Percentiles rank a stretch among this genome's conserved stretches.
Conservation (phyloP, 148 eudicot genomes). For the Silene uniflora region DNA sequence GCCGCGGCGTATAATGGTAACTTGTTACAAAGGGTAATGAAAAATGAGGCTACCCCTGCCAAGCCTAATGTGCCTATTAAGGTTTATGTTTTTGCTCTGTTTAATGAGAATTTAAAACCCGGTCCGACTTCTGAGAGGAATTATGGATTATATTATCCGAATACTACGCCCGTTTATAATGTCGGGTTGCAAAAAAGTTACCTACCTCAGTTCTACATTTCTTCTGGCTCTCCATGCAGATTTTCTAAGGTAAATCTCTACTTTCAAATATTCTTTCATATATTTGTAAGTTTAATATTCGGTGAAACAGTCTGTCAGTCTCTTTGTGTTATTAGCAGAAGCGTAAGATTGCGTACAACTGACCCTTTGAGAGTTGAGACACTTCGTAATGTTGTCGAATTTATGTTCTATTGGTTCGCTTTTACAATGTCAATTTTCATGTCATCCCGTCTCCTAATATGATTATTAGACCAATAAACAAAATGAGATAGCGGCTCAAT, state of each 20-base stretch:
- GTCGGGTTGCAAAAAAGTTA: slow-evolving; percentile 65
- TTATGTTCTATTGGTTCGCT: too few species aligned
- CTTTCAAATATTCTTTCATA: background rate
- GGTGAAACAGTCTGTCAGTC: too few species aligned
- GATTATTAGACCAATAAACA: too few species aligned
- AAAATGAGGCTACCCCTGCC: slow-evolving; percentile 66
- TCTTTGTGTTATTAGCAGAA: too few species aligned
- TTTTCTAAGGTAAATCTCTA: slow-evolving; percentile 6
- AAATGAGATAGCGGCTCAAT: too few species aligned
- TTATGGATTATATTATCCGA: slow-evolving; percentile 79
- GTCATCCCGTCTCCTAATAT: too few species aligned
- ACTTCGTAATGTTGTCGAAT: too few species aligned
- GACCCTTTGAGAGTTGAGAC: too few species aligned
- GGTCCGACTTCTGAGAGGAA: slow-evolving; percentile 87
- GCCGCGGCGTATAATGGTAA: slow-evolving; percentile 78
- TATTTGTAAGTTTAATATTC: background rate
- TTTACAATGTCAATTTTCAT: too few species aligned
- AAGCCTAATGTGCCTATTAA: slow-evolving; percentile 59
- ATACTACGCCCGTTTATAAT: slow-evolving; percentile 63
- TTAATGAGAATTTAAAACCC: slow-evolving; percentile 80
- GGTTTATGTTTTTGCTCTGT: slow-evolving; percentile 78
- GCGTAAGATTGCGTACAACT: too few species aligned
- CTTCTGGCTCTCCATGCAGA: slow-evolving; percentile 22
- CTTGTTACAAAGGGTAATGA: slow-evolving; percentile 48
- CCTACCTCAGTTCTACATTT: slow-evolving; percentile 44